Evolutionary conservation across 2,329 filamentous ascomycete genomes (phyloP).

Genomic region (Neofusicoccum cordaticola): DNA sequence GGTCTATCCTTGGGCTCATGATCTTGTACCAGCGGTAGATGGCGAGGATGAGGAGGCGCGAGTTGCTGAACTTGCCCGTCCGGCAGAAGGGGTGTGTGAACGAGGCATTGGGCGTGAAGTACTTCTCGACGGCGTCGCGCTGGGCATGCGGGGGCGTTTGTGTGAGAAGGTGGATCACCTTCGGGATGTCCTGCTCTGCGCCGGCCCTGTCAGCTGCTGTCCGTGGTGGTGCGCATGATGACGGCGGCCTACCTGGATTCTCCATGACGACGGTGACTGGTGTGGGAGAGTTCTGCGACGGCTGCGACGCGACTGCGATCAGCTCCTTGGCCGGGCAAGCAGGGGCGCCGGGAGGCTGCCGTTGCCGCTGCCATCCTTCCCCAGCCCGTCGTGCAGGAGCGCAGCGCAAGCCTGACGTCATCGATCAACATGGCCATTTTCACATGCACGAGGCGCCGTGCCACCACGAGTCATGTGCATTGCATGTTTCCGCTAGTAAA

Average conservation of each 20-base stretch:
- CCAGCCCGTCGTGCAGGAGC: not conserved
- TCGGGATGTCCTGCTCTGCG: slow-evolving; percentile 57
- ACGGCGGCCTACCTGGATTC: slow-evolving; percentile 27
- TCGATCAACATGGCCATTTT: not conserved
- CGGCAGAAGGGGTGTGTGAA: slow-evolving; percentile 79
- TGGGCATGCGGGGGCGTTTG: slow-evolving; percentile 67
- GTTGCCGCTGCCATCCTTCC: too few relatives aligned
- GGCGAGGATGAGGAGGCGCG: slow-evolving; percentile 62
- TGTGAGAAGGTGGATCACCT: slow-evolving; percentile 66
- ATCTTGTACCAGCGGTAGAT: slow-evolving; percentile 77
- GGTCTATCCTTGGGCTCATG: slow-evolving; percentile 68
- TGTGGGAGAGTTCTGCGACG: too few relatives aligned
- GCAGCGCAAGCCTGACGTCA: not conserved
- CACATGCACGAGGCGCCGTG: not conserved
- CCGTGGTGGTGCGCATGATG: not conserved
- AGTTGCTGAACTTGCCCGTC: slow-evolving; percentile 60
- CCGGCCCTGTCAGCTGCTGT: slow-evolving; percentile 19
- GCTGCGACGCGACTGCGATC: too few relatives aligned
- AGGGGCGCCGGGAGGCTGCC: too few relatives aligned
- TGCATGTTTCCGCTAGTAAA: not conserved
- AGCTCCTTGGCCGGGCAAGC: too few relatives aligned
- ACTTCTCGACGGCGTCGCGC: slow-evolving; percentile 62
- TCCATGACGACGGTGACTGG: slow-evolving; percentile 22
- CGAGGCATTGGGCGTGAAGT: slow-evolving; percentile 68
- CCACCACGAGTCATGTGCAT: not conserved